These are phyloP conservation scores for Crithidia bombi DNA, from an alignment of 208 protist genomes.

Conservation along the genomic window DNA sequence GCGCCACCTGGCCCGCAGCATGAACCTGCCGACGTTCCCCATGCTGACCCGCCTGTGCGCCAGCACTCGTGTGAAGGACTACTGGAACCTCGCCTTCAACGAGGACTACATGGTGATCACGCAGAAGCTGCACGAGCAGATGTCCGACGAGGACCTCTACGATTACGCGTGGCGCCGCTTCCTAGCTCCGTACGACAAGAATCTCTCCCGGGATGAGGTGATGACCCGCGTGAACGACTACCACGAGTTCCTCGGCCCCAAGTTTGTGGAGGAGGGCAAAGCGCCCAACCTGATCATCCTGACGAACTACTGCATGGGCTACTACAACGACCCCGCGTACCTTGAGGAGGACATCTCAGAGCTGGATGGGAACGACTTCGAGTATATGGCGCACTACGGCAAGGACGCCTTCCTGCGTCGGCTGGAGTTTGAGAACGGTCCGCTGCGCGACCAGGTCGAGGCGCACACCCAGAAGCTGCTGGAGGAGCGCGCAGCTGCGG, in stretches of 20 bases:
- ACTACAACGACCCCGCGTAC: slow-evolving; percentile 94
- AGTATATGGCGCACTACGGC: slow-evolving; percentile 83
- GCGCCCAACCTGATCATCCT: slow-evolving; percentile 91
- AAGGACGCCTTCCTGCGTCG: slow-evolving; percentile 93
- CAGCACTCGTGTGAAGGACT: slow-evolving; percentile 87
- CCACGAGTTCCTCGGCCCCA: slow-evolving; percentile 82
- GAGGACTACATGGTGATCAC: slow-evolving; percentile 94
- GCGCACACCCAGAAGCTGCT: slow-evolving; percentile 88
- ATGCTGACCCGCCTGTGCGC: slow-evolving; percentile 84
- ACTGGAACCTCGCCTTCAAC: slow-evolving; percentile 90
- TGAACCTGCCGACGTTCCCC: slow-evolving; percentile 91
- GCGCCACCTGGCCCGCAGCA: slow-evolving; percentile 86
- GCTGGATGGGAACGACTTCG: slow-evolving; percentile 91
- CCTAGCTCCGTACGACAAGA: slow-evolving; percentile 89
- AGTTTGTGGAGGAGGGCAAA: slow-evolving; percentile 87
- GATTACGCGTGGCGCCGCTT: slow-evolving; percentile 92
- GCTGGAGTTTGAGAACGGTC: slow-evolving; percentile 94
- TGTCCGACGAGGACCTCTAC: slow-evolving; percentile 90
- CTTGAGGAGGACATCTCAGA: slow-evolving; percentile 86
- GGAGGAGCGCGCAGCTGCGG: slow-evolving; percentile 65
- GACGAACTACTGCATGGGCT: slow-evolving; percentile 88
- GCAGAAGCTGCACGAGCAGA: slow-evolving; percentile 83
- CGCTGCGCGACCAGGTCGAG: slow-evolving; percentile 92
- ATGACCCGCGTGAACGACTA: slow-evolving; percentile 88
- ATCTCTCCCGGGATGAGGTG: slow-evolving; percentile 83